These are phyloP conservation scores for Jaltomata sinuosa DNA, from an alignment of 257 asterid genomes.

Conservation along the genomic window DNA sequence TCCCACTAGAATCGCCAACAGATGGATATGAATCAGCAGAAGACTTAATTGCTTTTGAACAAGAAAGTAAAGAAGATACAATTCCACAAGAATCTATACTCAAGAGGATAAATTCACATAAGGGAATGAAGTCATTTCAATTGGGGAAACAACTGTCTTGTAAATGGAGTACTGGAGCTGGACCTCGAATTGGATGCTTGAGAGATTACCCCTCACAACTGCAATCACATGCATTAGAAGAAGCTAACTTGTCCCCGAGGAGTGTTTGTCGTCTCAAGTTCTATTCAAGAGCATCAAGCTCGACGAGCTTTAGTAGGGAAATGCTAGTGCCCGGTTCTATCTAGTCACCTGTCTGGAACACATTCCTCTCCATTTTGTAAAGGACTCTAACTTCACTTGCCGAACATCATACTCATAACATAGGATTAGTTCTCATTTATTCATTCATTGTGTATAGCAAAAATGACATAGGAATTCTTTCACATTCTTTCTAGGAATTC, in stretches of 20 bases:
- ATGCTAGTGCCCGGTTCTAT: conserved; percentile 7
- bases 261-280: conserved; percentile 28
- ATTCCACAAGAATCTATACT: conserved; percentile 45
- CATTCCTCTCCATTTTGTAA: conserved; percentile 23
- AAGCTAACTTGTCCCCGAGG: conserved; percentile 62
- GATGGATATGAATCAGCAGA: conserved; percentile 27
- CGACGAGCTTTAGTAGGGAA: conserved; percentile 18
- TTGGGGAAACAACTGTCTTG: conserved; percentile 65
- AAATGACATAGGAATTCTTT: conserved; percentile 31
- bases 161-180: conserved; percentile 94
- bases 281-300: conserved; percentile 32
- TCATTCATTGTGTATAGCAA: conserved; percentile 34
- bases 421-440: conserved; percentile 15
- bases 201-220: conserved; percentile 77
- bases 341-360: conserved; percentile 8
- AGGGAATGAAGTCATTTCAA: conserved; percentile 52
- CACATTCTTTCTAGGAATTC: conserved; percentile 23
- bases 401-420: background rate
- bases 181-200: conserved; percentile 78
- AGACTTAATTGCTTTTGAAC: conserved; percentile 6
- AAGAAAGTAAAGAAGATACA: conserved; percentile 17
- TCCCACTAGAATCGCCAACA: conserved; percentile 26
- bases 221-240: conserved; percentile 65
- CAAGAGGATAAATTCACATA: conserved; percentile 53
- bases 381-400: background rate